Evolutionary conservation across 768 basidiomycete species (phyloP).

Genomic region (Boletus coccyginus): DNA sequence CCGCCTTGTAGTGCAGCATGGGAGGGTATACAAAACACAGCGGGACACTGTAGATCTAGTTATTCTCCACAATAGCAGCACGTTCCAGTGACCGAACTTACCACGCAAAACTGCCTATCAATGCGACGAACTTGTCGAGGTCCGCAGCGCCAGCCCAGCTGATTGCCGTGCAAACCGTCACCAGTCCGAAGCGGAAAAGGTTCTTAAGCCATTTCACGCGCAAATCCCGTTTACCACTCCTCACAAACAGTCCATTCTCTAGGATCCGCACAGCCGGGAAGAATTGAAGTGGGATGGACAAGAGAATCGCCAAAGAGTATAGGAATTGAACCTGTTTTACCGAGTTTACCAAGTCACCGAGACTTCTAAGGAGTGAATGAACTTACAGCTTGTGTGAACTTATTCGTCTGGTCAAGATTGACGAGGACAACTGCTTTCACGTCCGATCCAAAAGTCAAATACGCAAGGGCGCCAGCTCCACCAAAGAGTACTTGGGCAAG

Average conservation of each 20-base stretch:
- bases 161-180: constrained; percentile 78
- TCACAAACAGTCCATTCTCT: constrained; percentile 90
- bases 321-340: constrained; percentile 67
- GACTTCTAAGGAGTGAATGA: constrained; percentile 20
- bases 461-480: constrained; percentile 83
- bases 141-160: constrained; percentile 83
- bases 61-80: constrained; percentile 5
- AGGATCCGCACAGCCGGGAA: constrained; percentile 98
- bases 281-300: constrained; percentile 91
- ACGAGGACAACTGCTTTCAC: constrained; percentile 93
- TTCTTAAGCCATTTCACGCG: constrained; percentile 98
- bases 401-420: constrained; percentile 81
- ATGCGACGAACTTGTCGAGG: constrained; percentile 93
- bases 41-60: constrained; percentile 61
- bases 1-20: constrained; percentile 88
- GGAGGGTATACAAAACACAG: constrained; percentile 94
- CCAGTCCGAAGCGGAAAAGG: constrained; percentile 69
- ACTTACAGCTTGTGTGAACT: constrained; percentile 83
- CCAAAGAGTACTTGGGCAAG: constrained; percentile 68
- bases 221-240: constrained; percentile 76
- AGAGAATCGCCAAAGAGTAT: constrained; percentile 89
- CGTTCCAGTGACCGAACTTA: constrained; percentile 34
- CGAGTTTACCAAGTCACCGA: not conserved
- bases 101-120: constrained; percentile 95
- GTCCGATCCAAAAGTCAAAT: constrained; percentile 82